Percentiles rank a stretch among this genome's conserved stretches.
Evolutionary conservation across 805 yeast species (phyloP).

Genomic region (Komagataella mondaviorum): DNA sequence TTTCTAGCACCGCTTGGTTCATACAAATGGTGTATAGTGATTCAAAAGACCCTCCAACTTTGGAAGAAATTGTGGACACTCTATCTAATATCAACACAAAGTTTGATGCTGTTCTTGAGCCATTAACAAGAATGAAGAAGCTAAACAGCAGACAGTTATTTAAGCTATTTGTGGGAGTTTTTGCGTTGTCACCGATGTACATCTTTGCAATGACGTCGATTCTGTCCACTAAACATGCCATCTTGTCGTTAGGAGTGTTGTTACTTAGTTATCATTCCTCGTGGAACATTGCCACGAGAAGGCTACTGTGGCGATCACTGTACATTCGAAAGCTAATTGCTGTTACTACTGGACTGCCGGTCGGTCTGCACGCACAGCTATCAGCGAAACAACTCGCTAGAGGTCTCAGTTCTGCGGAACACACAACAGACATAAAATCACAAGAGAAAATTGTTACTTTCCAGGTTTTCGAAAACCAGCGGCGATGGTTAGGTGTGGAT

Average conservation of each 20-base stretch:
- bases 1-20: conserved; percentile 31
- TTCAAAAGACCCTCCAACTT: conserved; percentile 26
- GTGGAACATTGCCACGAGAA: conserved; percentile 29
- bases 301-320: conserved; percentile 36
- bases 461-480: conserved; percentile 39
- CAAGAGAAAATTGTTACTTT: conserved; percentile 31
- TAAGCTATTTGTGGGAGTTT: conserved; percentile 17
- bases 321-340: conserved; percentile 23
- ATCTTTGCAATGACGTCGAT: conserved; percentile 19
- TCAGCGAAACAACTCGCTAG: background rate
- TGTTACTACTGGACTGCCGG: conserved; percentile 26
- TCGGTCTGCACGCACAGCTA: conserved; percentile 4
- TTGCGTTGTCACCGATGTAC: conserved; percentile 30
- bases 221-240: conserved; percentile 18
- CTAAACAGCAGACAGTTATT: conserved; percentile 12
- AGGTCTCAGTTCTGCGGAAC: background rate
- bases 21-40: conserved; percentile 22
- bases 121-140: conserved; percentile 12
- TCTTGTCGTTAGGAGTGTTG: conserved; percentile 23
- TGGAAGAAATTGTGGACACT: conserved; percentile 36
- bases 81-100: conserved; percentile 30
- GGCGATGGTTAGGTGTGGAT: conserved; percentile 51
- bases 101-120: conserved; percentile 24
- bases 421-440: conserved; percentile 3
- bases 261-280: conserved; percentile 31